Conservation (phyloP, 1,139 yeast species). For the Kluyveromyces sp. region DNA sequence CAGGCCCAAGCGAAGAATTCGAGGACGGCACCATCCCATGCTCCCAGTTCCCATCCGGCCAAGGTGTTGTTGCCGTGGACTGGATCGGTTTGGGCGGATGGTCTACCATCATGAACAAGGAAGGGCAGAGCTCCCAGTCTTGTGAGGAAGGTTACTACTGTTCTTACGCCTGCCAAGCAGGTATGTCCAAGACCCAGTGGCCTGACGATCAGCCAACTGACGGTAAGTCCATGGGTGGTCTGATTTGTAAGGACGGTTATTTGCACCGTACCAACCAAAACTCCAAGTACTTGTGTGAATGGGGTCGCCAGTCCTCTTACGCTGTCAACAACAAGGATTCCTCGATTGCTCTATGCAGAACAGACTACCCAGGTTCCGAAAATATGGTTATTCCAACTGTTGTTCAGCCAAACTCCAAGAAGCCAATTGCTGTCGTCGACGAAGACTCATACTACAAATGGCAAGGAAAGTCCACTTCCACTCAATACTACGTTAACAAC, state of each 20-base stretch:
- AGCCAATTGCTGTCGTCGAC: conserved; percentile 73
- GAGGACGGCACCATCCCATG: conserved; percentile 78
- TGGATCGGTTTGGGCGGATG: conserved; percentile 86
- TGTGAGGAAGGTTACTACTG: conserved; percentile 90
- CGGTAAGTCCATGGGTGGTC: conserved; percentile 91
- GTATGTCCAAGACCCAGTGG: conserved; percentile 98
- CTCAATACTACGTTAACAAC: conserved; percentile 94
- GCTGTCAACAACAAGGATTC: conserved; percentile 60
- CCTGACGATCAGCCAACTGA: conserved; percentile 74
- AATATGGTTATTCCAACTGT: conserved; percentile 93
- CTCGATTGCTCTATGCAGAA: conserved; percentile 84
- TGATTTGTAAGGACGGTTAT: conserved; percentile 69
- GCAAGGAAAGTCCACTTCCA: conserved; percentile 77
- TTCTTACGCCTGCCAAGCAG: conserved; percentile 93
- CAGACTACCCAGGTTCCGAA: conserved; percentile 98
- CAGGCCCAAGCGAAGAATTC: conserved; percentile 51
- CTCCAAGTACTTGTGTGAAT: conserved; percentile 64
- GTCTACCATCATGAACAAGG: conserved; percentile 69
- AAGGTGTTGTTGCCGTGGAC: conserved; percentile 82
- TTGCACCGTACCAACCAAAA: conserved; percentile 69
- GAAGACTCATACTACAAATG: conserved; percentile 70
- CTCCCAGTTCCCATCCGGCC: conserved; percentile 75
- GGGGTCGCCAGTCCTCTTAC: conserved; percentile 67
- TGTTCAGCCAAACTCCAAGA: conserved; percentile 58
- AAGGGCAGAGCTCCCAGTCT: conserved; percentile 54